A percentile compares a stretch with the other conserved stretches of the same genome.
phyloP scores from a whole-genome alignment of 1,139 yeast species.

The Debaryomyces subglobosus region DNA sequence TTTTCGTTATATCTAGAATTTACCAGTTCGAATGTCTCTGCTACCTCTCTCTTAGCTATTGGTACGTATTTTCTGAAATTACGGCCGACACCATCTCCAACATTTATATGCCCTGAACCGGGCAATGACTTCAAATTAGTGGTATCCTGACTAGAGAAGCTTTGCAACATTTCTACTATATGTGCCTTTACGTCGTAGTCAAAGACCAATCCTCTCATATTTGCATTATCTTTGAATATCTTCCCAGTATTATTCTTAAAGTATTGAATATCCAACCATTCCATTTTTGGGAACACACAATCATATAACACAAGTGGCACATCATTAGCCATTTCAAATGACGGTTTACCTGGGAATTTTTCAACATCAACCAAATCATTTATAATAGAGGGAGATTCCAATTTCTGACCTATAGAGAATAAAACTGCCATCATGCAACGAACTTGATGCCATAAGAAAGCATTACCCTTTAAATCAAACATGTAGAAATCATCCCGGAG shows the following conservation, averaged over 20 bases:
- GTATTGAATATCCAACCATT: slow-evolving; percentile 56
- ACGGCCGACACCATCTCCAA: slow-evolving; percentile 76
- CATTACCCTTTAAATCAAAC: slow-evolving; percentile 82
- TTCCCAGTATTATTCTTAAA: slow-evolving; percentile 25
- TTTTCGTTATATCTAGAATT: slow-evolving; percentile 64
- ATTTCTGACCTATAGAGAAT: slow-evolving; percentile 76
- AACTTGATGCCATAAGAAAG: slow-evolving; percentile 98
- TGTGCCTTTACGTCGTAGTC: slow-evolving; percentile 42
- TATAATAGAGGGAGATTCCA: slow-evolving; percentile 65
- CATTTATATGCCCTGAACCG: slow-evolving; percentile 46
- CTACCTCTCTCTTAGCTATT: slow-evolving; percentile 57
- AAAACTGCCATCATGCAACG: slow-evolving; percentile 90
- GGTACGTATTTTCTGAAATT: slow-evolving; percentile 60
- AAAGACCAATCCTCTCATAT: slow-evolving; percentile 29
- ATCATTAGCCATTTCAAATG: slow-evolving; percentile 89
- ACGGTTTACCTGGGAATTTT: slow-evolving; percentile 69
- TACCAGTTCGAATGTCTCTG: slow-evolving; percentile 64
- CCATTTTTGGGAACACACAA: slow-evolving; percentile 73
- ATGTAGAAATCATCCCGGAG: slow-evolving; percentile 55
- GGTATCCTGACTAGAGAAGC: slow-evolving; percentile 21
- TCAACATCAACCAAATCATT: slow-evolving; percentile 60
- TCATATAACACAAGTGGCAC: slow-evolving; percentile 88
- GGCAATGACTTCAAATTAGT: slow-evolving; percentile 18
- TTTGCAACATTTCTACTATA: slow-evolving; percentile 35
- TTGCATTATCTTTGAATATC: slow-evolving; percentile 28